Evolutionary conservation across 495 filamentous ascomycete genomes (phyloP), one percentile per base, ranked within the genome.

Genomic region (Cercophora newfieldiana): DNA sequence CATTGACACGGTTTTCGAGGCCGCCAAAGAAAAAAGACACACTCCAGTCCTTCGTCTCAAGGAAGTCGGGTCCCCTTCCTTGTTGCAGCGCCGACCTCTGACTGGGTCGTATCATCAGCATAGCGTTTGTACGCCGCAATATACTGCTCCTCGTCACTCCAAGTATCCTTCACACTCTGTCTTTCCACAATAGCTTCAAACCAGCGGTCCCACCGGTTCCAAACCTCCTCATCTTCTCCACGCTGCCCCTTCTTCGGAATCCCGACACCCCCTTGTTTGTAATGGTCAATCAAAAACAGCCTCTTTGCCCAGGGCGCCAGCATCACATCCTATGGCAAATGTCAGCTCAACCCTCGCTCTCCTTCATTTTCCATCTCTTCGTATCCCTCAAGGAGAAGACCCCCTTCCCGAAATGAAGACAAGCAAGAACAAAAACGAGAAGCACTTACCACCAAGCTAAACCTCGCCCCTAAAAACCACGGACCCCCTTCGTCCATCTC

Each of bases 91-190:
- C 84, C 89, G 61, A 90, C 75, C 74, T 91, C 86, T 58, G 86
- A 88, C 75, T 89, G 84, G 51, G 89, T 89, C n/a, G 80, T 85
- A 75, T 91, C 83, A 56, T 91, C 87, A 16, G 88, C 89, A 81
- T 92, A 92, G 61, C 87, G 76, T 73, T 86, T 81, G 72, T 91
- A 92, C 58, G 88, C 88, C 1, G 80, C 81, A 58, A 87, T 70
- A 69, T 89, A 90, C 71, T 86, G 75, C 57, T 87, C 83, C 49
- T 75, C 84, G 21, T 86, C 83, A 67, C 88, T 91, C 77, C 79
- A 86, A 0, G 87, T 92, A 70, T 85, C 78, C 66, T 76, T 76
- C 0, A 91, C 81, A 72, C 86, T 90, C 69, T 82, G 73, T 61
- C 87, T 80, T 6, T 68, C 68, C 56, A 82, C 75, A 3, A 90